These are phyloP conservation scores for Wickerhamiella allomyrinae DNA, from an alignment of 805 yeast genomes.

Conservation along the genomic window DNA sequence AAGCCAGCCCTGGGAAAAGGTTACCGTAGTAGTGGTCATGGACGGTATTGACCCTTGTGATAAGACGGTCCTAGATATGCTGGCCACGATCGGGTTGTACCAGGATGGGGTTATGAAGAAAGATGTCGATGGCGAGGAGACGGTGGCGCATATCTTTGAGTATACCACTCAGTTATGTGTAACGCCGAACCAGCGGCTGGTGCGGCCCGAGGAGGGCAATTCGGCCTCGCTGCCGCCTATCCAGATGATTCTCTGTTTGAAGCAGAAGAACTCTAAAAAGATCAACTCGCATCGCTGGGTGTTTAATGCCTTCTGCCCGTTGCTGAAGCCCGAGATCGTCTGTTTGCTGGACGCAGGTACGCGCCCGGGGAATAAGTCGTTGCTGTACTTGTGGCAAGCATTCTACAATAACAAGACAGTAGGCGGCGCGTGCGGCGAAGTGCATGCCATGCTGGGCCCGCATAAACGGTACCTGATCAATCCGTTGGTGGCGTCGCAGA, in stretches of 20 bases:
- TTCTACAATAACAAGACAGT: constrained; percentile 43
- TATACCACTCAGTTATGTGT: constrained; percentile 42
- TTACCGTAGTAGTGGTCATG: constrained; percentile 47
- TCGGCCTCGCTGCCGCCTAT: constrained; percentile 38
- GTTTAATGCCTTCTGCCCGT: constrained; percentile 47
- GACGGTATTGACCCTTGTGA: constrained; percentile 56
- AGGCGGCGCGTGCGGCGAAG: constrained; percentile 65
- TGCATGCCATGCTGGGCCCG: constrained; percentile 42
- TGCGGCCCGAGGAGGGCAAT: constrained; percentile 43
- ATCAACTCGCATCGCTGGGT: constrained; percentile 60
- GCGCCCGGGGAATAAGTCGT: constrained; percentile 42
- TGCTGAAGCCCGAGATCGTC: constrained; percentile 43
- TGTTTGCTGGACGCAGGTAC: constrained; percentile 52
- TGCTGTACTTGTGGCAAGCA: constrained; percentile 48
- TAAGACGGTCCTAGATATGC: constrained; percentile 44
- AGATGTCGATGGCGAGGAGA: constrained; percentile 43
- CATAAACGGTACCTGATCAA: constrained; percentile 31
- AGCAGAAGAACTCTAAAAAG: constrained; percentile 49
- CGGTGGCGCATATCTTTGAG: constrained; percentile 52
- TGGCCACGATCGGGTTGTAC: constrained; percentile 51
- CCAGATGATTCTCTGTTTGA: constrained; percentile 45
- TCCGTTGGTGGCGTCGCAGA: constrained; percentile 51
- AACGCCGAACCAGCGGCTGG: constrained; percentile 30
- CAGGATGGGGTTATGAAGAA: constrained; percentile 54
- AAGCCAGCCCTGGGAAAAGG: constrained; percentile 46